These are phyloP conservation scores for Wickerhamiella kurtzmanii DNA, from an alignment of 805 yeast species.

Conservation along the genomic window DNA sequence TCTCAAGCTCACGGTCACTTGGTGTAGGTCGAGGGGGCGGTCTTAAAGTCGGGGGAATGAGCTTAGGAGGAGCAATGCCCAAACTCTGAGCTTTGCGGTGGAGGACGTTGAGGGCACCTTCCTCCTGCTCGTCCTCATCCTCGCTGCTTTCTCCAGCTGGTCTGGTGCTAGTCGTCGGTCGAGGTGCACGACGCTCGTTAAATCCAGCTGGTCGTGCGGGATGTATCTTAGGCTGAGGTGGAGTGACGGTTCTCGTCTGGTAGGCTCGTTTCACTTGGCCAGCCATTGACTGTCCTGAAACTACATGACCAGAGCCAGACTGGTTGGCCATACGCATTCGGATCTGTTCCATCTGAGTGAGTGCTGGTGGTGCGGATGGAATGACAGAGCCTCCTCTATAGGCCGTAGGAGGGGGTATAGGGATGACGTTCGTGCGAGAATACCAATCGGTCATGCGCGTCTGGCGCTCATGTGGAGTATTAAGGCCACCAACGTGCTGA, in stretches of 20 bases:
- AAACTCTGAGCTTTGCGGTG: conserved; percentile 3
- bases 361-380: conserved; percentile 3
- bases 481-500: no score
- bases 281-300: no score
- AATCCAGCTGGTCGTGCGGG: conserved; percentile 42
- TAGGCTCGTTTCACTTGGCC: no score
- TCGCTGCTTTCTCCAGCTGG: conserved; percentile 30
- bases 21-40: conserved; percentile 20
- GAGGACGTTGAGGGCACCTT: conserved; percentile 18
- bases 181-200: conserved; percentile 22
- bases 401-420: neutral
- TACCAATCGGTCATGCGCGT: neutral
- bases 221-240: no score
- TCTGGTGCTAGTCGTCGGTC: conserved; percentile 24
- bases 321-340: neutral
- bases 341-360: neutral
- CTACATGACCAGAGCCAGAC: conserved; percentile 1
- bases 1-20: conserved; percentile 41
- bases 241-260: no score
- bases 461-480: neutral
- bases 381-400: neutral
- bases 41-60: conserved; percentile 1
- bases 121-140: conserved; percentile 31
- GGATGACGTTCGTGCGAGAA: neutral
- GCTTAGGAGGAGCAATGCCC: conserved; percentile 1